Evolutionary conservation across 2,329 filamentous ascomycete species (phyloP), one percentile per base, ranked within the genome.

Genomic region (Ophiocordyceps camponoti-leonardi): DNA sequence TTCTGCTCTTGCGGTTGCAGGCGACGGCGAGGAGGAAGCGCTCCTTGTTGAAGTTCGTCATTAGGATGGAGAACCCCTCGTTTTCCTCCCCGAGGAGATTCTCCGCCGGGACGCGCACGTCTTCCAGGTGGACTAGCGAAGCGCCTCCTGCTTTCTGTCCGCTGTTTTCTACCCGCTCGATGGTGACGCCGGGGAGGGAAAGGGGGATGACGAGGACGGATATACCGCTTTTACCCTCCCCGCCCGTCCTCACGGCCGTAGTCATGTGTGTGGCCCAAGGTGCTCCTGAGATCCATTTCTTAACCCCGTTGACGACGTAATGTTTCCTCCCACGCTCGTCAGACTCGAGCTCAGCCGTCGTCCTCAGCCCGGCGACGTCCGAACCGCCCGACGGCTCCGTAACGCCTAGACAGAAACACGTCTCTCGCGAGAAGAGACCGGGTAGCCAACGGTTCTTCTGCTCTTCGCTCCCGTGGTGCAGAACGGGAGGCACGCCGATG

Each of bases 1-100:
- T 66, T 1, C 77, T 67, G 1, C 74, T 72, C 55, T 77, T 70
- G 42, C 74, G 66, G 45, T 79, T 75, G 48, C 70, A 72, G 20
- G 67, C 66, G 2, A 73, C 69, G 1, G 73, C 68, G 53, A 81
- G 68, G 49, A 71, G 67, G 50, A 75, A 86, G 30, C 83, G 74
- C 66, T 87, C 84, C 64, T 92, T 84, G 69, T 92, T 92, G 67
- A 93, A 93, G 66, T 93, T 93, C 64, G 75, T 78, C 58, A 92
- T 67, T 57, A 93, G 86, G 28, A 92, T 83, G 49, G 81, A 74
- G 57, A 93, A 88, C 7, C 86, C 86, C 66, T 90, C 84, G 68
- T 92, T 77, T 64, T 93, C 86, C 58, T 84, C 68, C 49, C 86
- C 86, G 6, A 94, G 67, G 16, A 93, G 67, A 61, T 92, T 80